A percentile compares a stretch with the other conserved stretches of the same genome.
phyloP scores from a whole-genome alignment of 768 basidiomycete genomes.

The Grammothele lineata region DNA sequence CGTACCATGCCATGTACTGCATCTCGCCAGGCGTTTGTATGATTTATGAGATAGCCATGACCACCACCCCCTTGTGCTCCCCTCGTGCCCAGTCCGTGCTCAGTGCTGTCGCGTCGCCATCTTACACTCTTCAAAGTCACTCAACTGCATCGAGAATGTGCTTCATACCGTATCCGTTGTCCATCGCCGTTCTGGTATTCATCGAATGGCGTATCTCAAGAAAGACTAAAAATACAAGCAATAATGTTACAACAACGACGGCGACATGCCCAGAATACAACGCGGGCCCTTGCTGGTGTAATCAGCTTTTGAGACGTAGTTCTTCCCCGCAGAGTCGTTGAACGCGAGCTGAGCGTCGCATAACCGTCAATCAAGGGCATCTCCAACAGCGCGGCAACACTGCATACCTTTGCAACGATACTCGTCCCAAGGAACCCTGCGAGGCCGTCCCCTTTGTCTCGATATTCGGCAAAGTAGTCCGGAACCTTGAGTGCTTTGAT shows the following conservation, averaged over 20 bases:
- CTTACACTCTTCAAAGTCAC: no score
- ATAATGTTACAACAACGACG: slow-evolving; percentile 53
- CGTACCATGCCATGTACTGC: slow-evolving; percentile 15
- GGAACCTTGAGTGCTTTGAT: slow-evolving; percentile 66
- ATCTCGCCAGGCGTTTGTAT: slow-evolving; percentile 15
- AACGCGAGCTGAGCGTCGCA: slow-evolving; percentile 56
- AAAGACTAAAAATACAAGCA: no score
- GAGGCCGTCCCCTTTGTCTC: slow-evolving; percentile 77
- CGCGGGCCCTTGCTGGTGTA: slow-evolving; percentile 71
- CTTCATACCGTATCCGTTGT: no score
- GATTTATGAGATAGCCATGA: slow-evolving; percentile 14
- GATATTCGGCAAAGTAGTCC: slow-evolving; percentile 89
- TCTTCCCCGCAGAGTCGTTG: slow-evolving; percentile 60
- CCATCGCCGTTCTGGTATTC: no score
- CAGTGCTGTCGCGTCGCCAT: no score
- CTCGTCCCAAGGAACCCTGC: slow-evolving; percentile 80
- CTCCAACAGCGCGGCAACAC: not conserved
- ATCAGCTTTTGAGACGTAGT: slow-evolving; percentile 76
- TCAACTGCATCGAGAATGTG: no score
- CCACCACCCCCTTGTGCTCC: not conserved
- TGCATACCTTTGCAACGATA: slow-evolving; percentile 76
- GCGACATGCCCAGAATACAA: slow-evolving; percentile 72
- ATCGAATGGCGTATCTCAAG: no score
- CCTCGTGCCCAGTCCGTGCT: no score
- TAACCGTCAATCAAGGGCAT: not conserved